Conservation (phyloP, 2,329 filamentous ascomycete genomes). For the Zasmidium cellare region DNA sequence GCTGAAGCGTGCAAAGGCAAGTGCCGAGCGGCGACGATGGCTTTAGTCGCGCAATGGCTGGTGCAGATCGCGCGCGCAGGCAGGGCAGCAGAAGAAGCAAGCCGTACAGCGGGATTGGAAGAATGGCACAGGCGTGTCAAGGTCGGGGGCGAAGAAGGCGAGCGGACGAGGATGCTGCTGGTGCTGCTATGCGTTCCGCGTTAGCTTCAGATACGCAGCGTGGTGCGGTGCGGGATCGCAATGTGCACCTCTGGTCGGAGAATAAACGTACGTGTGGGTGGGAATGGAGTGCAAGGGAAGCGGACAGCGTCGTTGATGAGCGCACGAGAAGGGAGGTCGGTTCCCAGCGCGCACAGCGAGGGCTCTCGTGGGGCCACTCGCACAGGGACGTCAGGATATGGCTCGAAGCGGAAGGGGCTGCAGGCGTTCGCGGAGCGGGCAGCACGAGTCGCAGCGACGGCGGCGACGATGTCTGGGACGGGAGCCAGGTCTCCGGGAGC, state of each 20-base stretch:
- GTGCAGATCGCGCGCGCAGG: slow-evolving; percentile 8
- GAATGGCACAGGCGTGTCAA: too few relatives aligned
- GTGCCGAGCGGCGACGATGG: not conserved
- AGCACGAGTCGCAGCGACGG: slow-evolving; percentile 3
- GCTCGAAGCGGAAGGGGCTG: slow-evolving; percentile 24
- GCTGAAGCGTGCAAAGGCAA: not conserved
- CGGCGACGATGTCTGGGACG: slow-evolving; percentile 4
- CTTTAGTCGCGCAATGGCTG: slow-evolving; percentile 7
- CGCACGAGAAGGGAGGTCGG: slow-evolving; percentile 16
- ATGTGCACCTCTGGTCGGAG: slow-evolving; percentile 23
- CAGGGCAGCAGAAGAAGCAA: too few relatives aligned
- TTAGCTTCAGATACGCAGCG: slow-evolving; percentile 9
- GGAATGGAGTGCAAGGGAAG: slow-evolving; percentile 10
- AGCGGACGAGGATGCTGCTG: not conserved
- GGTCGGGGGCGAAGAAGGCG: not conserved
- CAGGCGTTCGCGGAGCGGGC: slow-evolving; percentile 22
- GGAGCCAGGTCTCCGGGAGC: slow-evolving; percentile 20
- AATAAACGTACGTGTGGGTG: slow-evolving; percentile 23
- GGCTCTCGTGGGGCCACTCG: slow-evolving; percentile 26
- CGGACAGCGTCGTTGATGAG: slow-evolving; percentile 11
- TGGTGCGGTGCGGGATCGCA: slow-evolving; percentile 15
- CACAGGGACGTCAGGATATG: slow-evolving; percentile 16
- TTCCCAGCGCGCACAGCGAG: slow-evolving; percentile 10
- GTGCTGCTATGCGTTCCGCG: slow-evolving; percentile 1
- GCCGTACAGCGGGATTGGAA: not conserved